Evolutionary conservation across 306 rosid species (phyloP).

Genomic region (Prunus dulcis): DNA sequence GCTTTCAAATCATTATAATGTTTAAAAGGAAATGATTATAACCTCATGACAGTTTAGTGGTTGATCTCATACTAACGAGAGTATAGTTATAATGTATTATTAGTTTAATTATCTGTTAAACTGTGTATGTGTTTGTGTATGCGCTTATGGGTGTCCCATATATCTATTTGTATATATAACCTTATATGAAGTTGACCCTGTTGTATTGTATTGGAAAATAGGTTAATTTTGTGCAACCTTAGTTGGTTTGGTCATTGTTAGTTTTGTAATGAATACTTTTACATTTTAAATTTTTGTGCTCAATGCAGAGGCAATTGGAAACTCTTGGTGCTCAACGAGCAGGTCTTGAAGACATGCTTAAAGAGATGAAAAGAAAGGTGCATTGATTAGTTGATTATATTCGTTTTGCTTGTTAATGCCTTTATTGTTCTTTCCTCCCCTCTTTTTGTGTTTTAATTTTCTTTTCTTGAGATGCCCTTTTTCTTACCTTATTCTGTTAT

Average conservation of each 20-base stretch:
- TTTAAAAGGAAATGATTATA: neutral
- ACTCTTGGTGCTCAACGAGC: slow-evolving; percentile 98
- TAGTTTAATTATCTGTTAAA: neutral
- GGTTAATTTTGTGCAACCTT: neutral
- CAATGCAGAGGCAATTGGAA: slow-evolving; percentile 90
- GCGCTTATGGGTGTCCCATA: no score
- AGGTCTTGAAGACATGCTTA: slow-evolving; percentile 99
- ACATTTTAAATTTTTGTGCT: slow-evolving; percentile 26
- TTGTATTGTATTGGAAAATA: neutral
- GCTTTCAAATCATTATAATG: neutral
- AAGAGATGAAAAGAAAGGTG: slow-evolving; percentile 99
- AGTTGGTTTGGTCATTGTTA: neutral
- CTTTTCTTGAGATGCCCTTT: no score
- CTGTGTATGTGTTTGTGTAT: neutral
- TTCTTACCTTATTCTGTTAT: no score
- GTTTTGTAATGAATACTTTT: slow-evolving; percentile 15
- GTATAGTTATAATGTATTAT: neutral
- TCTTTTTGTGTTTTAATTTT: no score
- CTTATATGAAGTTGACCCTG: neutral
- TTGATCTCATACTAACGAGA: neutral
- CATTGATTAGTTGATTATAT: slow-evolving; percentile 4
- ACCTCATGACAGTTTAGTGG: neutral
- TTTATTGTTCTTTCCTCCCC: neutral
- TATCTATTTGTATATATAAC: neutral
- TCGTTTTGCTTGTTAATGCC: neutral